These are phyloP conservation scores for Chaetomiaceae sp. DNA, from an alignment of 2,329 filamentous ascomycete species.

Conservation along the genomic window DNA sequence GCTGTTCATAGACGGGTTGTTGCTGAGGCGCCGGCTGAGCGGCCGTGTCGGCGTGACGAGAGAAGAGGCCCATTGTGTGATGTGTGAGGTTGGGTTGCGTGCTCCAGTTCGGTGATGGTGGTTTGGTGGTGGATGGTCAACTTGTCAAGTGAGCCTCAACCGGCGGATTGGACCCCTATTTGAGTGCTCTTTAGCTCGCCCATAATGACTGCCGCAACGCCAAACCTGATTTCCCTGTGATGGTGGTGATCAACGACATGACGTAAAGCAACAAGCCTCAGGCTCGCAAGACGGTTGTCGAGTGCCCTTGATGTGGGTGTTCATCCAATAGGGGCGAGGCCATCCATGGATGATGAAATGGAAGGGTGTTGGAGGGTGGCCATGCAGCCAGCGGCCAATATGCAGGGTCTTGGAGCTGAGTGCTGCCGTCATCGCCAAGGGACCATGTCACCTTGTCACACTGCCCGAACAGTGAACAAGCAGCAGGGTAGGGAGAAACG, in stretches of 20 bases:
- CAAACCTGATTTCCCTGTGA: conserved; percentile 21
- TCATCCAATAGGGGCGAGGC: conserved; percentile 23
- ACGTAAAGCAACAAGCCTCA: conserved; percentile 23
- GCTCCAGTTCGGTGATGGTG: background rate
- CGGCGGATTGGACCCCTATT: conserved; percentile 10
- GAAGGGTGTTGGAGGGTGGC: background rate
- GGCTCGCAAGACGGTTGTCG: background rate
- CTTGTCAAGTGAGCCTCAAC: background rate
- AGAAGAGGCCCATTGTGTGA: conserved; percentile 34
- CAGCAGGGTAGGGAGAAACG: too few species aligned
- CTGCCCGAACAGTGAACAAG: too few species aligned
- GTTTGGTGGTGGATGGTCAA: background rate
- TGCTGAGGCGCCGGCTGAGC: conserved; percentile 25
- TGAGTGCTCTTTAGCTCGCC: conserved; percentile 2
- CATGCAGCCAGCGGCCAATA: background rate
- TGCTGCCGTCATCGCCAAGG: background rate
- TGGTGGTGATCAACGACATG: conserved; percentile 21
- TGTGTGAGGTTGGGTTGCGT: background rate
- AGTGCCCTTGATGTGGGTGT: too few species aligned
- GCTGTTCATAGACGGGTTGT: conserved; percentile 19
- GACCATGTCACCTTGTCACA: too few species aligned
- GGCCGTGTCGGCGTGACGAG: conserved; percentile 31
- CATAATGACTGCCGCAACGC: background rate
- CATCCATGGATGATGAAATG: conserved; percentile 16
- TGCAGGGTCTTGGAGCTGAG: background rate